Evolutionary conservation across 371 early-diverging fungal genomes (phyloP).

Genomic region (Mortierella sp.): DNA sequence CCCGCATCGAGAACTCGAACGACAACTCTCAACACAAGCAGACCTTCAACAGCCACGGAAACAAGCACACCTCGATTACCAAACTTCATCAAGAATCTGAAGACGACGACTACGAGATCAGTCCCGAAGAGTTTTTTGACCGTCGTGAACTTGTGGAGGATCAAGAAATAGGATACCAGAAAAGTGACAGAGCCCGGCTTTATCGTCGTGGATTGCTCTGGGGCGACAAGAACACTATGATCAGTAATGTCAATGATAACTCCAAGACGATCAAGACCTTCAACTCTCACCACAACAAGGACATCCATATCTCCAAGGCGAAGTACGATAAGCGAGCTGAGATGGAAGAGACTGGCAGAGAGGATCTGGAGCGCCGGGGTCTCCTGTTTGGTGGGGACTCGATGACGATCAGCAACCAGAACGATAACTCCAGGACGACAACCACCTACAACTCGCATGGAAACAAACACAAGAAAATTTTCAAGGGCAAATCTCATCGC

Average conservation of each 20-base stretch:
- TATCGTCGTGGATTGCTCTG: constrained; percentile 22
- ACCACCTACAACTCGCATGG: constrained; percentile 19
- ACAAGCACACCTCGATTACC: constrained; percentile 8
- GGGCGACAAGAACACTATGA: neutral
- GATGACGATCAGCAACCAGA: constrained; percentile 23
- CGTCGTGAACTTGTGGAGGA: neutral
- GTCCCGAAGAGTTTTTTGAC: neutral
- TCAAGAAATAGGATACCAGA: no score
- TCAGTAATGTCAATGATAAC: constrained; percentile 15
- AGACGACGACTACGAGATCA: neutral
- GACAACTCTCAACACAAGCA: constrained; percentile 20
- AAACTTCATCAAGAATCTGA: constrained; percentile 8
- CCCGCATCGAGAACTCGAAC: constrained; percentile 18
- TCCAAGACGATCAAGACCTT: constrained; percentile 19
- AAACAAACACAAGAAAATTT: constrained; percentile 14
- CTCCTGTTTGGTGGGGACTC: constrained; percentile 9
- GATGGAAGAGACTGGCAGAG: constrained; percentile 4
- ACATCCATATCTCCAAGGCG: constrained; percentile 1
- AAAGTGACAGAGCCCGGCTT: constrained; percentile 1
- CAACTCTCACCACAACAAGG: constrained; percentile 29
- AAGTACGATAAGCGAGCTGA: constrained; percentile 1
- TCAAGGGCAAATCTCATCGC: neutral
- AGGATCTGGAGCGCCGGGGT: constrained; percentile 2
- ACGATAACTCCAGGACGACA: constrained; percentile 23
- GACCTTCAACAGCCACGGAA: constrained; percentile 12